Evolutionary conservation across 768 basidiomycete species (phyloP), one percentile per base, ranked within the genome.

Genomic region (Boletus pseudo-olivaceus): DNA sequence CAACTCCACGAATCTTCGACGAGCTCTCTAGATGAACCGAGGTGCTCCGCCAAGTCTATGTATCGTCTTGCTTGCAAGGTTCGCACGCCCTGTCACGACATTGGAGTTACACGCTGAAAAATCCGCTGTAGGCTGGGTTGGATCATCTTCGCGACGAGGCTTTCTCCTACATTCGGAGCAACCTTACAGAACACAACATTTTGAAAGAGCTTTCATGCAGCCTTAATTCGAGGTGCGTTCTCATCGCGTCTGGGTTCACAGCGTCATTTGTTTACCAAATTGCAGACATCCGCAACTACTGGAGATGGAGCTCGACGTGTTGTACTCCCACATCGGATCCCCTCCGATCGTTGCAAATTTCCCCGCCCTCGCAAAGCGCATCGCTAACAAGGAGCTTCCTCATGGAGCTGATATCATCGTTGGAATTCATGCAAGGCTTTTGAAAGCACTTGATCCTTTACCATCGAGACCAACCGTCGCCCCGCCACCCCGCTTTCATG

Each of bases 41-140:
- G 33, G 17, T 76, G 75, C 41, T 78, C 76, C 5, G 72, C 76
- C 0, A 78, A 78, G 49, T 77, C 75, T 0, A 77, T 78, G 72
- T 78, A 75, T 53, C 71, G 74, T 14, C 62, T 78, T 11, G 75
- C 76, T 4, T 59, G 61, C 27, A 76, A 76, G 67, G 76, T 74
- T 11, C 26, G 27, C 38, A 20, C 9, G 12, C 23, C 30, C 17
- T 0, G 2, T 3, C 7, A 10, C 23, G 19, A 8, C 32, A 12
- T 11, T 12, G 2, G 17, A 7, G n/a, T 23, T 10, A 17, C 19
- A 1, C 38, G 3, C 38, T 40, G 23, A 41, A 41, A 1, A 1
- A 7, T 4, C 10, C 15, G 1, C 7, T 26, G 2, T 37, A 67
- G 68, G 51, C 70, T 17, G 59, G 66, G 17, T 34, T 70, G 0